phyloP scores from a whole-genome alignment of 768 basidiomycete species.

The Dioszegia aurantiaca region DNA sequence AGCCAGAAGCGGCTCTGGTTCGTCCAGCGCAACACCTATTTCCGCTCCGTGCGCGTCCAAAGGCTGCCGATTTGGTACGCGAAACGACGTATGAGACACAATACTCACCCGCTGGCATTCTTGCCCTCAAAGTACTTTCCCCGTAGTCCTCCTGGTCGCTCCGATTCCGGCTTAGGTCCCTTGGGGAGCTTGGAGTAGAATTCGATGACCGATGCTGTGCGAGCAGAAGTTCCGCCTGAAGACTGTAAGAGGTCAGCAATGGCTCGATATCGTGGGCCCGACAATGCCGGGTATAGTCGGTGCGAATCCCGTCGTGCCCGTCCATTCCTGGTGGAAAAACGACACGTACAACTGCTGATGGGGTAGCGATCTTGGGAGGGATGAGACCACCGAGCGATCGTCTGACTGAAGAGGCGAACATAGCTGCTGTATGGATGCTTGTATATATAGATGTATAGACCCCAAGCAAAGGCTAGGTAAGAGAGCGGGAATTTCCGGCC shows the following conservation, averaged over 20 bases:
- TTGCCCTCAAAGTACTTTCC: constrained; percentile 76
- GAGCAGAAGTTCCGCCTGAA: constrained; percentile 69
- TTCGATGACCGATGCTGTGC: constrained; percentile 79
- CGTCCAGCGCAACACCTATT: no score
- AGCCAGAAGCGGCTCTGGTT: no score
- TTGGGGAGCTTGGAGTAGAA: constrained; percentile 98
- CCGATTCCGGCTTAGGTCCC: constrained; percentile 65
- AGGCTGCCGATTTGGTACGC: no score
- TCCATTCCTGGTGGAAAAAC: not conserved
- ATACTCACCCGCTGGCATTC: constrained; percentile 63
- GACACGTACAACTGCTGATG: constrained; percentile 72
- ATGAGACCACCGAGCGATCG: constrained; percentile 79
- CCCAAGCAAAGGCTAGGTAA: not conserved
- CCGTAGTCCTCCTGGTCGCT: constrained; percentile 64
- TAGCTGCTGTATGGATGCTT: constrained; percentile 43
- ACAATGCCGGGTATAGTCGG: no score
- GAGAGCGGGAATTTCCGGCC: constrained; percentile 15
- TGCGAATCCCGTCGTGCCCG: not conserved
- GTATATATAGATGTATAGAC: constrained; percentile 2
- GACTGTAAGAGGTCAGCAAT: constrained; percentile 59
- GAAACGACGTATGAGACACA: no score
- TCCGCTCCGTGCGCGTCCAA: no score
- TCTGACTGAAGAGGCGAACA: constrained; percentile 80
- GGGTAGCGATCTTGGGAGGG: constrained; percentile 93
- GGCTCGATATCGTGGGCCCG: no score